These are phyloP conservation scores for Umbelopsis sp. DNA, from an alignment of 371 early-diverging fungal species.

Conservation along the genomic window DNA sequence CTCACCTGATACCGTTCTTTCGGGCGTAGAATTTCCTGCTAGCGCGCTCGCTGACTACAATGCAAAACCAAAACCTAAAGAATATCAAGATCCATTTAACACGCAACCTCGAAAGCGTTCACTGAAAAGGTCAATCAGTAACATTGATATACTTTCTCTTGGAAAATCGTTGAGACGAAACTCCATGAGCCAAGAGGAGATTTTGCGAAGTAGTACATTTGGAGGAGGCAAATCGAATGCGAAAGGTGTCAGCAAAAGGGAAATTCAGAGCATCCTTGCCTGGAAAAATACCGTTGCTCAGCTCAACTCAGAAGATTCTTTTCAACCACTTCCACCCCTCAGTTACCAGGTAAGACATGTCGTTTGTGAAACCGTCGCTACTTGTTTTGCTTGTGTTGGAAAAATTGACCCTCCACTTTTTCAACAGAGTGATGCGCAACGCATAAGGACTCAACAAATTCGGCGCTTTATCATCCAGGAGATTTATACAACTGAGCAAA, in stretches of 20 bases:
- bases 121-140: background rate
- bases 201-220: background rate
- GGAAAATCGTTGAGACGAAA: conserved; percentile 1
- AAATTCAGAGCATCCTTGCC: conserved; percentile 2
- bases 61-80: conserved; percentile 1
- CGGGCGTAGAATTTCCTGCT: conserved; percentile 12
- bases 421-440: conserved; percentile 14
- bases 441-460: conserved; percentile 27
- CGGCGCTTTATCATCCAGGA: conserved; percentile 46
- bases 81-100: background rate
- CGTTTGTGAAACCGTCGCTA: too few species aligned
- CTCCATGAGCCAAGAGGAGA: background rate
- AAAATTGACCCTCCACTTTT: too few species aligned
- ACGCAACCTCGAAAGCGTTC: background rate
- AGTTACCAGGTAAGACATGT: conserved; percentile 5
- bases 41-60: conserved; percentile 3
- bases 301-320: conserved; percentile 1
- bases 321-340: conserved; percentile 3
- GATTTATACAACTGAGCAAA: conserved; percentile 49
- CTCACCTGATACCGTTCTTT: conserved; percentile 14
- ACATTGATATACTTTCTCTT: background rate
- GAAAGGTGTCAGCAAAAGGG: conserved; percentile 5
- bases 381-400: too few species aligned
- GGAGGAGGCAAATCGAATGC: background rate
- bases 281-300: conserved; percentile 5